Percentiles rank a stretch among this genome's conserved stretches.
Conservation (phyloP, 352 stramenopile genomes). For the Phytophthora nicotianae region DNA sequence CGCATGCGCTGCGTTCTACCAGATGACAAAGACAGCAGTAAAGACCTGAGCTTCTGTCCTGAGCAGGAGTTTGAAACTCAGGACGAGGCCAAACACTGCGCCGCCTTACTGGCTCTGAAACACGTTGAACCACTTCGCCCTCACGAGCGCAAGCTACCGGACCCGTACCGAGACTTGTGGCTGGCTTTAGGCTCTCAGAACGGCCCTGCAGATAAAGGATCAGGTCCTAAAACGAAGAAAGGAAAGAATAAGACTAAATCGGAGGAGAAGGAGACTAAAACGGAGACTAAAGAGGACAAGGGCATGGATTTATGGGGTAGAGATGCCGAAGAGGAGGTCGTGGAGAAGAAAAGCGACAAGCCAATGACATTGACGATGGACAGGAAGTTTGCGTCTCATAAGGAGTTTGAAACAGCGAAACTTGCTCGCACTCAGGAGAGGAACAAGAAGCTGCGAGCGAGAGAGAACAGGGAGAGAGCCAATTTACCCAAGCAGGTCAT, state of each 20-base stretch:
- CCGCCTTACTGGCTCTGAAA: constrained; percentile 93
- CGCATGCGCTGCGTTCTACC: constrained; percentile 89
- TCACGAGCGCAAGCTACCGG: constrained; percentile 95
- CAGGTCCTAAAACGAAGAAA: constrained; percentile 6
- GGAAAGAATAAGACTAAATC: constrained; percentile 7
- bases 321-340: constrained; percentile 3
- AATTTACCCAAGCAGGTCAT: constrained; percentile 91
- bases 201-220: neutral
- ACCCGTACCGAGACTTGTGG: constrained; percentile 96
- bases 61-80: constrained; percentile 77
- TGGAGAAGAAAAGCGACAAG: constrained; percentile 27
- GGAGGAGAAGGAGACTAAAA: constrained; percentile 13
- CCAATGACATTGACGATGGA: constrained; percentile 63
- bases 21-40: constrained; percentile 93
- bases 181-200: constrained; percentile 44
- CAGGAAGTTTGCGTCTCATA: constrained; percentile 75
- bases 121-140: constrained; percentile 93
- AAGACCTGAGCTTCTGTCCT: constrained; percentile 94
- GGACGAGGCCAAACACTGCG: constrained; percentile 93
- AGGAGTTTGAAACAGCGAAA: constrained; percentile 70
- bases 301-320: constrained; percentile 50
- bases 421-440: constrained; percentile 55
- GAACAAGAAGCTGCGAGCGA: constrained; percentile 80
- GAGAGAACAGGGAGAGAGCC: constrained; percentile 92
- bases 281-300: constrained; percentile 18